Base-by-base conservation (phyloP, 1,284 basidiomycete species). In the Malassezia arunalokei region DNA sequence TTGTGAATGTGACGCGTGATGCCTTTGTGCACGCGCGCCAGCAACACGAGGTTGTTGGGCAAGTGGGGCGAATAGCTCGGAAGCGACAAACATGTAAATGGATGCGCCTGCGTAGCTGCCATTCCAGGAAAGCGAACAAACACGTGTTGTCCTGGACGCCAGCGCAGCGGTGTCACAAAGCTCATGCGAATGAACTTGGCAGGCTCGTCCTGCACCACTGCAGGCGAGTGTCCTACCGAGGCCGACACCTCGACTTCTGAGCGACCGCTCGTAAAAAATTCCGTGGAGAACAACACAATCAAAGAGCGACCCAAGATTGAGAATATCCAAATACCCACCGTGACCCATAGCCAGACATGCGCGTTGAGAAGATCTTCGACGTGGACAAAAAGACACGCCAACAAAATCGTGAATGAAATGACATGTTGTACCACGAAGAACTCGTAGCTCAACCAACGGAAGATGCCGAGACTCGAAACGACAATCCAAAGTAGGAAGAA, bases 401-500 rank as follows among this genome's bases (percentile, higher is more conserved):
- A 48, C 40, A 73, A 63, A 20, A 61, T 40, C 15, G 67, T 51
- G 4, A 60, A 52, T 15, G 57, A 47, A 15, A 59, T 48, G 3
- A 71, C 54, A 43, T 73, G 70, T 14, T 66, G 54, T 28, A 65
- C 46, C 30, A 70, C 58, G 40, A 69, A 73, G 17, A 73, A 58
- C 44, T 69, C 64, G 58, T 73, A 73, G 30, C 57, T 64, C 35
- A 61, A 45, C 17, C 60, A 56, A 5, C 69, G 54, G 14, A 71
- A 50, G 12, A 58, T 53, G 1, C 58, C 53, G n/a, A 59, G 31
- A 50, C 64, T 66, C 4, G 62, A 62, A 20, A 60, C 54, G 6
- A 59, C 58, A 9, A 68, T 58, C 15, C 64, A 54, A 33, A 64
- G 57, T 5, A 66, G 51, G 14, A 62, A 52, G 1, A 49, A 61